A percentile compares a stretch with the other conserved stretches of the same genome.
These are phyloP conservation scores for Coffea eugenioides DNA, from an alignment of 257 asterid species.

Conservation along the genomic window DNA sequence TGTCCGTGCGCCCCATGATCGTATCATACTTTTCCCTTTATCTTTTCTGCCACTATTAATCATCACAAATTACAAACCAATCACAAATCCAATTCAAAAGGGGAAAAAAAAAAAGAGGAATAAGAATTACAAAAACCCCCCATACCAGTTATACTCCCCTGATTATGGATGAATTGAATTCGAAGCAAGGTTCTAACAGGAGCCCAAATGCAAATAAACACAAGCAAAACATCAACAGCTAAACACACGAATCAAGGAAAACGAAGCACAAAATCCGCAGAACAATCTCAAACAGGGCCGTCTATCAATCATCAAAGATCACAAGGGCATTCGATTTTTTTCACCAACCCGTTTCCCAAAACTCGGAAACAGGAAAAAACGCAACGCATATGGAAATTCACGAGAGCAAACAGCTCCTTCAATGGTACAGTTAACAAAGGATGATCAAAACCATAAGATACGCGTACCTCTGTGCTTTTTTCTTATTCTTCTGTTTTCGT, in stretches of 20 bases:
- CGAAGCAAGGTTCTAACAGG: neutral
- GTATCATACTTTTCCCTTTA: neutral
- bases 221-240: neutral
- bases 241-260: neutral
- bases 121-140: neutral
- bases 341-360: slow-evolving; percentile 18
- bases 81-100: neutral
- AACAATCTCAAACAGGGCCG: neutral
- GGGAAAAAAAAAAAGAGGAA: neutral
- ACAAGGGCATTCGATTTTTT: slow-evolving; percentile 8
- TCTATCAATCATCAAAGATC: neutral
- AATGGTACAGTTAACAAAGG: slow-evolving; percentile 24
- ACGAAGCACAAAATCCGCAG: neutral
- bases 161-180: slow-evolving; percentile 9
- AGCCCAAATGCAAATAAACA: slow-evolving; percentile 21
- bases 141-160: neutral
- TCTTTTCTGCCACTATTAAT: neutral
- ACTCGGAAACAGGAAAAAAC: neutral
- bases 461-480: slow-evolving; percentile 38
- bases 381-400: slow-evolving; percentile 8
- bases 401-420: neutral
- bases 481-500: neutral
- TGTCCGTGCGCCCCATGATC: neutral
- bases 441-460: slow-evolving; percentile 19
- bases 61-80: neutral